phyloP scores from a whole-genome alignment of 2,329 filamentous ascomycete species.

The Aspergillus glaucus region DNA sequence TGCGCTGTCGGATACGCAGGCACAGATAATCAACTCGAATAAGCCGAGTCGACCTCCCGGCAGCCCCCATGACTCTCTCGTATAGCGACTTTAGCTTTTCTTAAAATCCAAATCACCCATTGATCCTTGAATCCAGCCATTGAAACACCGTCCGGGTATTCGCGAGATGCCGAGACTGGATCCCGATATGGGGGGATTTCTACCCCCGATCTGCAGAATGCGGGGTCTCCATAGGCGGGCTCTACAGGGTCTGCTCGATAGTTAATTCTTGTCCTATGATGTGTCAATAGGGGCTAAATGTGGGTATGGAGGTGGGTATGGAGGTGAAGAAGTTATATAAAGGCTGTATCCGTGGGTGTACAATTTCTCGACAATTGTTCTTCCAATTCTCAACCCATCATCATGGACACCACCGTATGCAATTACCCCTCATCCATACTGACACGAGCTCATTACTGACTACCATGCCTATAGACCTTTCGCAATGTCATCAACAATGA shows the following conservation, averaged over 20 bases:
- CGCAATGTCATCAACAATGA: conserved; percentile 50
- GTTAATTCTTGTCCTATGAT: not conserved
- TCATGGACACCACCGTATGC: not conserved
- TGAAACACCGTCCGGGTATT: not conserved
- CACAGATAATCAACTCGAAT: too few species aligned
- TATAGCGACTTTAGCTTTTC: too few species aligned
- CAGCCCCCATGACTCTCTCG: too few species aligned
- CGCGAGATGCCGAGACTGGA: not conserved
- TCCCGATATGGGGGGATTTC: not conserved
- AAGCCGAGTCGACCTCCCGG: too few species aligned
- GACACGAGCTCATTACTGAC: not conserved
- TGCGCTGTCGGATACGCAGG: too few species aligned
- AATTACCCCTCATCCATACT: not conserved
- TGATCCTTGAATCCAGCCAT: too few species aligned
- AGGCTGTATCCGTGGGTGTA: not conserved
- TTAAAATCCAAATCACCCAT: too few species aligned
- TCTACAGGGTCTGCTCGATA: not conserved
- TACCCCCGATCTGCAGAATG: not conserved
- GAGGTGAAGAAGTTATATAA: not conserved
- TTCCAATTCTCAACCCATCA: not conserved
- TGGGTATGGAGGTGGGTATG: not conserved
- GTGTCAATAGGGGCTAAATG: not conserved
- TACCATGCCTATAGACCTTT: conserved; percentile 32
- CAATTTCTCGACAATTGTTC: not conserved
- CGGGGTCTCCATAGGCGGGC: not conserved